Conservation (phyloP, 768 basidiomycete species). For the Lactifluus volemus region DNA sequence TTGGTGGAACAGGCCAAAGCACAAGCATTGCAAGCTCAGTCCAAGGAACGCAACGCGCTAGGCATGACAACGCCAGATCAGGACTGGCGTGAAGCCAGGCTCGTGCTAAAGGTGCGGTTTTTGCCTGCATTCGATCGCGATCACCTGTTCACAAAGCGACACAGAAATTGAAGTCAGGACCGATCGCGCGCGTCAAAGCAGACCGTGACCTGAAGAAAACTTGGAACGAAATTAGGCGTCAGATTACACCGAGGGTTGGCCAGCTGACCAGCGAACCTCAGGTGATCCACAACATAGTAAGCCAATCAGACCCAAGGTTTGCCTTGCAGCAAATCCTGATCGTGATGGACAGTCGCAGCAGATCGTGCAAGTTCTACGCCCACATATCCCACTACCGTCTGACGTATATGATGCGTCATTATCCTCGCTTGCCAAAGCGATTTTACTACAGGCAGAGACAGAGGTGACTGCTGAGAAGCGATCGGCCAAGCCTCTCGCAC, state of each 20-base stretch:
- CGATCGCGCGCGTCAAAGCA: constrained; percentile 56
- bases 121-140: background rate
- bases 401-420: constrained; percentile 67
- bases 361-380: constrained; percentile 35
- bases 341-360: constrained; percentile 30
- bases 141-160: constrained; percentile 14
- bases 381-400: constrained; percentile 24
- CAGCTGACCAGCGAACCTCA: constrained; percentile 68
- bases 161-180: constrained; percentile 55
- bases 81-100: constrained; percentile 56
- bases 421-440: constrained; percentile 81
- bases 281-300: constrained; percentile 56
- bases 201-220: constrained; percentile 44
- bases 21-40: constrained; percentile 31
- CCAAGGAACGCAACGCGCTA: constrained; percentile 33
- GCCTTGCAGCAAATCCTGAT: constrained; percentile 18
- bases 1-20: constrained; percentile 28
- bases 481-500: constrained; percentile 75
- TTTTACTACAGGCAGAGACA: constrained; percentile 87
- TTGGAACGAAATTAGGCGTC: constrained; percentile 62
- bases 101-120: constrained; percentile 41
- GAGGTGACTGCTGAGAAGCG: constrained; percentile 87
- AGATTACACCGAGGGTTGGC: constrained; percentile 81
- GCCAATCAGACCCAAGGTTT: constrained; percentile 24
- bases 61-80: constrained; percentile 49